Conservation (phyloP, 441 rosid genomes). For the Cnidoscolus chayamansa region DNA sequence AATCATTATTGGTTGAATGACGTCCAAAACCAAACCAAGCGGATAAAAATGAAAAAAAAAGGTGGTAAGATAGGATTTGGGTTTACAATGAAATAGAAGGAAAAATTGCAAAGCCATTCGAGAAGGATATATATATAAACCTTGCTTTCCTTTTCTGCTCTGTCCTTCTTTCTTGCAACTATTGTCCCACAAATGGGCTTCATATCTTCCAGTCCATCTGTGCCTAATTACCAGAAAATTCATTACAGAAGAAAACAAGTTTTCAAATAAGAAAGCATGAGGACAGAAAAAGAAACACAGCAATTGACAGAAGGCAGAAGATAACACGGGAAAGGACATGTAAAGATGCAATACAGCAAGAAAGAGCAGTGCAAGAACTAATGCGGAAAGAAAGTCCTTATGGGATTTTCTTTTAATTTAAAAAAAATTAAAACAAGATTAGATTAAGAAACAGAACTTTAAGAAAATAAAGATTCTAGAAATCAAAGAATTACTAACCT, state of each 20-base stretch:
- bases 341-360: not conserved
- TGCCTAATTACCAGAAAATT: slow-evolving; percentile 47
- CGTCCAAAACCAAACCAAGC: slow-evolving; percentile 30
- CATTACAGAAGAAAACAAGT: not conserved
- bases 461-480: not conserved
- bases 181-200: slow-evolving; percentile 99
- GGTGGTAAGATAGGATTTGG: slow-evolving; percentile 17
- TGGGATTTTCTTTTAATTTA: not conserved
- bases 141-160: slow-evolving; percentile 99
- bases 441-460: not conserved
- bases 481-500: slow-evolving; percentile 39
- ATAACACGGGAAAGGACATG: not conserved
- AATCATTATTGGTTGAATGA: slow-evolving; percentile 34
- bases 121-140: slow-evolving; percentile 26
- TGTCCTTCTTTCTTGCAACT: slow-evolving; percentile 99
- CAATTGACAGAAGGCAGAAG: not conserved
- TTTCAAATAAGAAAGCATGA: not conserved
- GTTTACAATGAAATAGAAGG: not conserved
- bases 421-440: not conserved
- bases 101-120: slow-evolving; percentile 14
- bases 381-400: not conserved
- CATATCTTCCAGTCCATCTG: slow-evolving; percentile 98
- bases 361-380: not conserved
- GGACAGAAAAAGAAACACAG: not conserved
- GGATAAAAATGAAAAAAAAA: slow-evolving; percentile 7